Evolutionary conservation across 2,329 filamentous ascomycete species (phyloP).

Genomic region (Phyllosticta ampelicida): DNA sequence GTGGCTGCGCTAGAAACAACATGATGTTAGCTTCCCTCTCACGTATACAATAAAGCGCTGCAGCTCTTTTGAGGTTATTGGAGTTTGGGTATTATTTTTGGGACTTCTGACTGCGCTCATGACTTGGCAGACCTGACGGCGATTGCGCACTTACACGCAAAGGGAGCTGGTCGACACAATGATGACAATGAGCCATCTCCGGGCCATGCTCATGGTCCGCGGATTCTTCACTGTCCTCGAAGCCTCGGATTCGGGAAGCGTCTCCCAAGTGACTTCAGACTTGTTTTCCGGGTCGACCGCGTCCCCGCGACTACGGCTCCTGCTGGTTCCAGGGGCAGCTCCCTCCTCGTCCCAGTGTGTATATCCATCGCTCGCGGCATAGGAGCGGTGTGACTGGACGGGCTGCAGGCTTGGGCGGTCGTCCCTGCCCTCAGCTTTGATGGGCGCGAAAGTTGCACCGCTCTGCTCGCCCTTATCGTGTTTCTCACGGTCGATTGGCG

Average conservation of each 20-base stretch:
- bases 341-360: constrained; percentile 23
- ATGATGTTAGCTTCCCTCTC: constrained; percentile 3
- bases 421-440: constrained; percentile 4
- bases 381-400: constrained; percentile 15
- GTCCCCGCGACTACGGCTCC: constrained; percentile 14
- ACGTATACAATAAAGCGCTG: not conserved
- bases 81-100: constrained; percentile 7
- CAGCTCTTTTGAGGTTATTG: not conserved
- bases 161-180: constrained; percentile 66
- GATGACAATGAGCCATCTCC: constrained; percentile 69
- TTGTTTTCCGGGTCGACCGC: constrained; percentile 26
- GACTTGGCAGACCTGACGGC: not conserved
- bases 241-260: constrained; percentile 52
- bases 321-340: constrained; percentile 19
- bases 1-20: constrained; percentile 55
- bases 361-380: constrained; percentile 29
- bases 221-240: constrained; percentile 44
- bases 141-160: constrained; percentile 60
- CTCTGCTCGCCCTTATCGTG: not conserved
- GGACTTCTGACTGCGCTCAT: not conserved
- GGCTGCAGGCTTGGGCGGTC: constrained; percentile 2
- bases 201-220: constrained; percentile 51
- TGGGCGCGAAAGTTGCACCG: constrained; percentile 7
- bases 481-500: constrained; percentile 2
- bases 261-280: constrained; percentile 67